Base-by-base conservation (phyloP, 768 basidiomycete genomes). In the Lentinula guzmanii region DNA sequence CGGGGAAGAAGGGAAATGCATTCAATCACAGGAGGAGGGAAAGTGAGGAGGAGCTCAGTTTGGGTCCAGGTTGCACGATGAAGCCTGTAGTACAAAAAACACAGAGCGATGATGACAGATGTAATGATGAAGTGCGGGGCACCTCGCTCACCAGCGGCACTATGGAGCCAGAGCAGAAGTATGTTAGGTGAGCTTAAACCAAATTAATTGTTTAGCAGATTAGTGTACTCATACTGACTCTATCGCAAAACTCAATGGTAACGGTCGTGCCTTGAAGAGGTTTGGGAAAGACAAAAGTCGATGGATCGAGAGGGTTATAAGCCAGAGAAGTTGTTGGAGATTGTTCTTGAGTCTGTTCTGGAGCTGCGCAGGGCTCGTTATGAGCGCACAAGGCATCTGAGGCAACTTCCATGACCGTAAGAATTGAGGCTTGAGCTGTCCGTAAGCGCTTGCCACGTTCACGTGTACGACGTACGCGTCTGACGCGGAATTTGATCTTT, bases 31-130 rank as follows among this genome's bases (percentile, higher is more conserved):
- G 93, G 93, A 31, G 91, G 84, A 10, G 93, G 90, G 72, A 98
- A 98, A 1, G 95, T 97, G 39, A 96, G 74, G 66, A 95, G 83
- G 15, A 98, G 80, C 67, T 97, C 95, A 0, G 95, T 97, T 63
- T 92, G 90, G n/a, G 87, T 82, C 95, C 95, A 98, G 10, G 85
- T 86, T 35, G 95, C 95, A 67, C 95, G 83, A 66, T 95, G 94
- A 42, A 95, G 81, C 95, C 95, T 95, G 68, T 37, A 55, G n/a
- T 9, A 4, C 46, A 16, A 41, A 34, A 53, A 28, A 10, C 3
- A 15, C 46, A 15, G 13, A n/a, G 13, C 55, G 16, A 35, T 39
- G 34, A 21, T 54, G 34, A 35, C 37, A 21, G 51, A 16, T 34
- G 13, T 34, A 5, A 56, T 42, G 28, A 37, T 37, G 9, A 8